Base-by-base conservation (phyloP, 345 rosid species). In the Gossypium arboreum region DNA sequence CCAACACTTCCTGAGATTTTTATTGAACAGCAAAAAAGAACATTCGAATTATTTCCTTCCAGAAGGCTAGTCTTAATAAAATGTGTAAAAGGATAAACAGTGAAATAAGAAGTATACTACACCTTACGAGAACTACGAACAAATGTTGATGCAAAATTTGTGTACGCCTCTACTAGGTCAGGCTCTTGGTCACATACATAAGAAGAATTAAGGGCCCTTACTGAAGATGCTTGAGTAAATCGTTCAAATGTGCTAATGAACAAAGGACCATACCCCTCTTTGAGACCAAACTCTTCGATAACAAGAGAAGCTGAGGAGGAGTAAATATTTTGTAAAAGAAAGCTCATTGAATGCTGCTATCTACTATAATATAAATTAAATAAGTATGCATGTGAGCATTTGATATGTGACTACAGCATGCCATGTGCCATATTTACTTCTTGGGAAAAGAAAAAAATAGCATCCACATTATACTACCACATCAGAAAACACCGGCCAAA, bases 151-250 rank as follows among this genome's bases (percentile, higher is more conserved):
- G 97, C 97, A 54, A 94, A 92, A 86, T 91, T 92, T 78, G 91
- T 85, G 80, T 91, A 94, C 75, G 97, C 94, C 86, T 92, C 98
- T 81, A 92, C 97, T 68, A 94, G 81, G 84, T 94, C 98, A 45
- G 98, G 98, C 80, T 94, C 98, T 89, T 92, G 98, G 82, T 94
- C 98, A 74, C 98, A 94, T 82, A 94, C 82, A 62, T 94, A 94
- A 45, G 97, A 92, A 52, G 95, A 94, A 83, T 86, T 92, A 67
- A 94, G 90, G 52, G 91, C 91, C 90, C 88, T 84, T 45, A 94
- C 84, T 29, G 97, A 92, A 72, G 94, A 78, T 77, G 95, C 91
- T 82, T 84, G 90, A 5, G 95, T 87, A 83, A 94, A 90, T 77
- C 94, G 85, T 83, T 92, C 97, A 79, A 94, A 92, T 7, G 94